phyloP scores from a whole-genome alignment of 2,329 filamentous ascomycete species.

The Daldinia sp. region DNA sequence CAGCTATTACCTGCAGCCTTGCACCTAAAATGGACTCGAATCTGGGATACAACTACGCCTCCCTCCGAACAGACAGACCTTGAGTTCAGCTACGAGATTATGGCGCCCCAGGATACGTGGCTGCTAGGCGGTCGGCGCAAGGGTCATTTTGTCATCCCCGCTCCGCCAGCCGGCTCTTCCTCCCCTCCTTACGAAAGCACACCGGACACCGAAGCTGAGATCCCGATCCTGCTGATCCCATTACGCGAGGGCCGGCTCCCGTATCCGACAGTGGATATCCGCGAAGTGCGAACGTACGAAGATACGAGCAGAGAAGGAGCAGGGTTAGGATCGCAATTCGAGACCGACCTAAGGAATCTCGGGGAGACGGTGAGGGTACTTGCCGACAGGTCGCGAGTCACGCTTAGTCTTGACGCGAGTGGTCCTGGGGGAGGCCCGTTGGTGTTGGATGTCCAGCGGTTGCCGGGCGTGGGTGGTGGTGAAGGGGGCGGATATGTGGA shows the following conservation, averaged over 20 bases:
- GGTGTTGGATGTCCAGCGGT: conserved; percentile 71
- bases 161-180: conserved; percentile 27
- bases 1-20: conserved; percentile 74
- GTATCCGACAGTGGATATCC: conserved; percentile 83
- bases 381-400: conserved; percentile 77
- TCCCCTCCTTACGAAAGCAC: conserved; percentile 53
- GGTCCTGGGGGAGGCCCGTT: conserved; percentile 74
- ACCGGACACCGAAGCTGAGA: conserved; percentile 64
- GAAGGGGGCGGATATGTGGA: conserved; percentile 18
- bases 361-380: conserved; percentile 83
- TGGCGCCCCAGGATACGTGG: conserved; percentile 81
- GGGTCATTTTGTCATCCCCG: conserved; percentile 77
- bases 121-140: conserved; percentile 85
- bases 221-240: conserved; percentile 83
- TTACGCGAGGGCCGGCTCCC: conserved; percentile 82
- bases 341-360: conserved; percentile 83
- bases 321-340: conserved; percentile 62
- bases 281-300: conserved; percentile 62
- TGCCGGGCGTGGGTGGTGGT: conserved; percentile 29
- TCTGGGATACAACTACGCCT: conserved; percentile 66
- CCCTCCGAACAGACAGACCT: conserved; percentile 59
- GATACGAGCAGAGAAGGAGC: conserved; percentile 25
- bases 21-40: conserved; percentile 70
- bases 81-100: conserved; percentile 87
- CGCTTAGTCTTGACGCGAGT: conserved; percentile 76